Conservation (phyloP, 176 grass and related monocot species). For the Neostapfia colusana region DNA sequence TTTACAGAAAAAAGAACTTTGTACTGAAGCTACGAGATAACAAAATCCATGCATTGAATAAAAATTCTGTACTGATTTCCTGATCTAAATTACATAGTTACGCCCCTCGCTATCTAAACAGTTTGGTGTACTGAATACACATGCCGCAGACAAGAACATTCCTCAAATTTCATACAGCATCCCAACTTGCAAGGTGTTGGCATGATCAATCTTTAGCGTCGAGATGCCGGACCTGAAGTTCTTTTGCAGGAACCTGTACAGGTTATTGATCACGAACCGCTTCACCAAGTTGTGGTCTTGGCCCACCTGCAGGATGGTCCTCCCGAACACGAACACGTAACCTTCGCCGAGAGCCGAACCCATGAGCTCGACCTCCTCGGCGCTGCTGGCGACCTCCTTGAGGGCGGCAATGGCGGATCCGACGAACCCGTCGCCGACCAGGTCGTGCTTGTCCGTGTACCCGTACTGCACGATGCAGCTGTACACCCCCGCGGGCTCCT, state of each 20-base stretch:
- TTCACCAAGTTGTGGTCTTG: constrained; percentile 4
- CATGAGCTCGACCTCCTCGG: constrained; percentile 26
- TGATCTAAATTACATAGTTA: not conserved
- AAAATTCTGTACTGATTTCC: not conserved
- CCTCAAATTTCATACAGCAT: constrained; percentile 42
- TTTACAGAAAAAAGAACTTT: not conserved
- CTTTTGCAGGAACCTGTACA: constrained; percentile 57
- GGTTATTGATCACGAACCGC: constrained; percentile 23
- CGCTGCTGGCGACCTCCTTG: not conserved
- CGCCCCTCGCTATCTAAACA: not conserved
- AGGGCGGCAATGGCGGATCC: constrained; percentile 30
- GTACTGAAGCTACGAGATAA: too few relatives aligned
- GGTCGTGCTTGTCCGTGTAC: constrained; percentile 47
- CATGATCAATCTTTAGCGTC: constrained; percentile 33
- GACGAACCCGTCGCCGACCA: constrained; percentile 39
- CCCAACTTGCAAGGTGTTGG: constrained; percentile 48
- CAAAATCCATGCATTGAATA: too few relatives aligned
- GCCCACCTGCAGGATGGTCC: constrained; percentile 44
- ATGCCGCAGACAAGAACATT: not conserved
- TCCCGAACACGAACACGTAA: constrained; percentile 37
- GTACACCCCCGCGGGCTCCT: constrained; percentile 32
- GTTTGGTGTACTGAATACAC: not conserved
- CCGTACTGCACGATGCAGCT: constrained; percentile 46
- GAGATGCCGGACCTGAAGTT: constrained; percentile 50
- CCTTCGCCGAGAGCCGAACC: not conserved